A percentile compares a stretch with the other conserved stretches of the same genome.
phyloP scores from a whole-genome alignment of 1,284 basidiomycete species.

The Pisolithus thermaeus region DNA sequence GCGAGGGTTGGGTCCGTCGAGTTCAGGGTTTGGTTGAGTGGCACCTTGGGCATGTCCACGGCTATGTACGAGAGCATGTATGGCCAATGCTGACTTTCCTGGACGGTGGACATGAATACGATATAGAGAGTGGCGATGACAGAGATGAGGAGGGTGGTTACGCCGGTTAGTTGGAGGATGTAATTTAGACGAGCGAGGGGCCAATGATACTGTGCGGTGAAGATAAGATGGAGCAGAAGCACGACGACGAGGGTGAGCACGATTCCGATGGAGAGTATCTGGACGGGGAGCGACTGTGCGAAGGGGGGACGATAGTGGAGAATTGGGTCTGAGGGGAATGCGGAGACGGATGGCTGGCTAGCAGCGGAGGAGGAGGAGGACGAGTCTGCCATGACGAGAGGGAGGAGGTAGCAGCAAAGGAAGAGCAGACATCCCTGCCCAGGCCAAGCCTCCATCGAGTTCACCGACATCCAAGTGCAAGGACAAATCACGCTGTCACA shows the following conservation, averaged over 20 bases:
- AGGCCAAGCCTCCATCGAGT: slow-evolving; percentile 1
- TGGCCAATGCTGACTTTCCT: slow-evolving; percentile 77
- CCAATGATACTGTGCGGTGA: slow-evolving; percentile 96
- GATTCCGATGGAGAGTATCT: slow-evolving; percentile 84
- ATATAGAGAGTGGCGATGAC: slow-evolving; percentile 75
- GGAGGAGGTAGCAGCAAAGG: slow-evolving; percentile 11
- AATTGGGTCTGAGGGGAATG: slow-evolving; percentile 55
- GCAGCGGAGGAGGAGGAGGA: not conserved
- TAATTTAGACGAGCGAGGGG: slow-evolving; percentile 92
- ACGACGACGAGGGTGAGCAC: slow-evolving; percentile 83
- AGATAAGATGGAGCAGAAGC: slow-evolving; percentile 89
- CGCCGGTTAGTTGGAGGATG: slow-evolving; percentile 80
- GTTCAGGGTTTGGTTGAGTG: slow-evolving; percentile 17
- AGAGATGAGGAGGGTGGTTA: slow-evolving; percentile 73
- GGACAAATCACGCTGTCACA: not conserved
- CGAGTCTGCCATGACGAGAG: slow-evolving; percentile 18
- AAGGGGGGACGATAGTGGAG: slow-evolving; percentile 71
- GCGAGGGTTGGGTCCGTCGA: slow-evolving; percentile 21
- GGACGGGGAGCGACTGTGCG: slow-evolving; percentile 85
- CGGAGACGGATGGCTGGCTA: slow-evolving; percentile 8
- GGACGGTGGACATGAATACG: slow-evolving; percentile 56
- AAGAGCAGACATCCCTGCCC: slow-evolving; percentile 6
- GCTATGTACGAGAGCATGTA: slow-evolving; percentile 93
- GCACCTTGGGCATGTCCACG: slow-evolving; percentile 68
- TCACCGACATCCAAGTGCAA: too few relatives aligned